Conservation (phyloP, 345 rosid species). For the Noccaea caerulescens region DNA sequence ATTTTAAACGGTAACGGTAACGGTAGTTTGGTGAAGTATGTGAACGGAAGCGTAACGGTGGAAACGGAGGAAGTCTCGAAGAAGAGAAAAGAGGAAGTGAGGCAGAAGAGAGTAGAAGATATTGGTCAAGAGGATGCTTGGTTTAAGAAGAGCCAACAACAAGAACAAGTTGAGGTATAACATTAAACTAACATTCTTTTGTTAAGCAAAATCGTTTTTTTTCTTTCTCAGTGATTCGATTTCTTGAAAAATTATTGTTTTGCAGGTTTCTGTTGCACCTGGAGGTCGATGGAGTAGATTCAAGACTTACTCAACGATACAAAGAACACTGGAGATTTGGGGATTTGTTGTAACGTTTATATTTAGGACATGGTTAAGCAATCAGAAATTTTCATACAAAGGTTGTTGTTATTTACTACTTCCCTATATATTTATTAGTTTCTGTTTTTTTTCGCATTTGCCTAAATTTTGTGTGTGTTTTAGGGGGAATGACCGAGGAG, state of each 20-base stretch:
- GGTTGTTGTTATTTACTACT: constrained; percentile 48
- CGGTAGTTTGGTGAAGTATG: constrained; percentile 72
- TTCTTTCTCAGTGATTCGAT: background rate
- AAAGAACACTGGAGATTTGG: constrained; percentile 97
- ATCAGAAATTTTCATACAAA: constrained; percentile 82
- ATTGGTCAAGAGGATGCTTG: constrained; percentile 96
- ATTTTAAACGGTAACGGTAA: constrained; percentile 50
- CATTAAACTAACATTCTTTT: constrained; percentile 1
- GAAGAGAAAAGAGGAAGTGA: constrained; percentile 57
- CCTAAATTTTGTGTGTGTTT: background rate
- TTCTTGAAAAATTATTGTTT: background rate
- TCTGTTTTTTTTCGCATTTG: constrained; percentile 10
- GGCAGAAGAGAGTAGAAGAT: constrained; percentile 91
- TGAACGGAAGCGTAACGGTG: constrained; percentile 43
- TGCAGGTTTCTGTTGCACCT: constrained; percentile 91
- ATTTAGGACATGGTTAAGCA: constrained; percentile 83
- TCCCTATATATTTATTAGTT: background rate
- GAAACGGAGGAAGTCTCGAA: constrained; percentile 36
- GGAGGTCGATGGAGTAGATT: constrained; percentile 98
- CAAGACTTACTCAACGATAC: constrained; percentile 92
- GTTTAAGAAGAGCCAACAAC: constrained; percentile 63
- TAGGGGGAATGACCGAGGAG: constrained; percentile 95
- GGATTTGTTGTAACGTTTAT: constrained; percentile 76
- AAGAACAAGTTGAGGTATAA: constrained; percentile 62
- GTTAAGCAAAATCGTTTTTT: background rate